Evolutionary conservation across 768 basidiomycete genomes (phyloP).

Genomic region (Phlebiopsis flavidoalba): DNA sequence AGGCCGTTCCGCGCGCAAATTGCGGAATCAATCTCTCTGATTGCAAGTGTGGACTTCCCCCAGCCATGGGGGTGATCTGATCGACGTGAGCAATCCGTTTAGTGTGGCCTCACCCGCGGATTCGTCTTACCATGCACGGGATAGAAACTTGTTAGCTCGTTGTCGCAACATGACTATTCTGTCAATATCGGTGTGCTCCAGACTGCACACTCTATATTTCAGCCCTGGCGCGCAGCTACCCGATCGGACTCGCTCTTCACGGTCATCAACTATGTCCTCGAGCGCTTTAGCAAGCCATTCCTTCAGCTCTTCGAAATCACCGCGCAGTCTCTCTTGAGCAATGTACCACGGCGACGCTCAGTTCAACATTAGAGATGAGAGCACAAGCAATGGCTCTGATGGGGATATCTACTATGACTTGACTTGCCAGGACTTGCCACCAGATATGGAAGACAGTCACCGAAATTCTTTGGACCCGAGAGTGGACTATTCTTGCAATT

Average conservation of each 20-base stretch:
- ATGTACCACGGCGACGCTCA: slow-evolving; percentile 27
- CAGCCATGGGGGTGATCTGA: slow-evolving; percentile 79
- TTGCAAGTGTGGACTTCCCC: slow-evolving; percentile 92
- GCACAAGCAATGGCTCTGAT: slow-evolving; percentile 76
- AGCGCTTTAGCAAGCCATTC: slow-evolving; percentile 79
- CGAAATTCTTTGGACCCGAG: slow-evolving; percentile 71
- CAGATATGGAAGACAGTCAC: slow-evolving; percentile 87
- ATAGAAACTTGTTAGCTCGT: slow-evolving; percentile 84
- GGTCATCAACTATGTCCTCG: slow-evolving; percentile 88
- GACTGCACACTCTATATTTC: slow-evolving; percentile 95
- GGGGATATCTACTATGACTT: slow-evolving; percentile 88
- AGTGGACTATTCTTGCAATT: slow-evolving; percentile 77
- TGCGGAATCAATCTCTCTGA: slow-evolving; percentile 87
- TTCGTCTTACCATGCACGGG: not conserved
- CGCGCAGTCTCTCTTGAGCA: slow-evolving; percentile 43
- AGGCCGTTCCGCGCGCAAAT: slow-evolving; percentile 76
- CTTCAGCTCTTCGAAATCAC: slow-evolving; percentile 76
- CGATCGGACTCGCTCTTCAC: slow-evolving; percentile 83
- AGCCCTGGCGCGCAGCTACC: slow-evolving; percentile 87
- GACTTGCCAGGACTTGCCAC: slow-evolving; percentile 92
- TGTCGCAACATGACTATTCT: slow-evolving; percentile 77
- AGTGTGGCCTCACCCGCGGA: not conserved
- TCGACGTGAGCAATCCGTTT: slow-evolving; percentile 62
- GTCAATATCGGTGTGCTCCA: slow-evolving; percentile 88
- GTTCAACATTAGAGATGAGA: slow-evolving; percentile 40